Evolutionary conservation across 768 basidiomycete genomes (phyloP).

Genomic region (Daedaleopsis nitida): DNA sequence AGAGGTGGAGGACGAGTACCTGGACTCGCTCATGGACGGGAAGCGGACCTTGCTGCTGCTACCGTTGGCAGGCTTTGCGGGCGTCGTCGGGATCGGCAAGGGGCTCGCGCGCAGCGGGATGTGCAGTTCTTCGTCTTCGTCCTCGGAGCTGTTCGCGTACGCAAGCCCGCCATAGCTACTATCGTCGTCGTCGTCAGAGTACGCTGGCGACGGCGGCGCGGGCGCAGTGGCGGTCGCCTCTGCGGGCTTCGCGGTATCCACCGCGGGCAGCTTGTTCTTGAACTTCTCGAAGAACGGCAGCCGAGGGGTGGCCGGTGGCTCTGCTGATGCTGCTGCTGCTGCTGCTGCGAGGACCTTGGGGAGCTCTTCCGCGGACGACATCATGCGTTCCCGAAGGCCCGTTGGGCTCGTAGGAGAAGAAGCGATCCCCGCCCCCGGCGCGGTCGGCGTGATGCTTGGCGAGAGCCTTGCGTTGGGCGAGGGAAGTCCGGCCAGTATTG

Average conservation of each 20-base stretch:
- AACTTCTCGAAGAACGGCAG: slow-evolving; percentile 63
- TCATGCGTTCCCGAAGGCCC: slow-evolving; percentile 22
- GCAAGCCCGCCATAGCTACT: slow-evolving; percentile 21
- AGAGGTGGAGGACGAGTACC: slow-evolving; percentile 22
- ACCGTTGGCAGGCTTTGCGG: slow-evolving; percentile 5
- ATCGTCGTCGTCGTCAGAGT: slow-evolving; percentile 1
- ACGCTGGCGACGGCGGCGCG: slow-evolving; percentile 14
- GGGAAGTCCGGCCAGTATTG: slow-evolving; percentile 21
- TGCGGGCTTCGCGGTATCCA: slow-evolving; percentile 16
- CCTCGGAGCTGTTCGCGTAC: slow-evolving; percentile 21
- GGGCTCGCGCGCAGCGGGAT: slow-evolving; percentile 16
- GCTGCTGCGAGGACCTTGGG: slow-evolving; percentile 23
- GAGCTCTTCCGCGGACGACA: slow-evolving; percentile 25
- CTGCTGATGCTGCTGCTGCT: no score
- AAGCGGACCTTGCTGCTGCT: slow-evolving; percentile 35
- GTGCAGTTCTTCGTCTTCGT: slow-evolving; percentile 16
- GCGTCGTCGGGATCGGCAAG: slow-evolving; percentile 12
- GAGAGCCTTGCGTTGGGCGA: slow-evolving; percentile 17
- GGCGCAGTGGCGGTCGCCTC: not conserved
- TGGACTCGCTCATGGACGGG: slow-evolving; percentile 32
- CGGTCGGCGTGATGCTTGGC: slow-evolving; percentile 22
- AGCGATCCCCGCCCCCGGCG: slow-evolving; percentile 14
- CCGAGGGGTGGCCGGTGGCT: slow-evolving; percentile 28
- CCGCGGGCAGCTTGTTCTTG: slow-evolving; percentile 35
- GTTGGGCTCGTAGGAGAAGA: slow-evolving; percentile 23